Base-by-base conservation (phyloP, 495 filamentous ascomycete species). In the Ascobolus immersus region DNA sequence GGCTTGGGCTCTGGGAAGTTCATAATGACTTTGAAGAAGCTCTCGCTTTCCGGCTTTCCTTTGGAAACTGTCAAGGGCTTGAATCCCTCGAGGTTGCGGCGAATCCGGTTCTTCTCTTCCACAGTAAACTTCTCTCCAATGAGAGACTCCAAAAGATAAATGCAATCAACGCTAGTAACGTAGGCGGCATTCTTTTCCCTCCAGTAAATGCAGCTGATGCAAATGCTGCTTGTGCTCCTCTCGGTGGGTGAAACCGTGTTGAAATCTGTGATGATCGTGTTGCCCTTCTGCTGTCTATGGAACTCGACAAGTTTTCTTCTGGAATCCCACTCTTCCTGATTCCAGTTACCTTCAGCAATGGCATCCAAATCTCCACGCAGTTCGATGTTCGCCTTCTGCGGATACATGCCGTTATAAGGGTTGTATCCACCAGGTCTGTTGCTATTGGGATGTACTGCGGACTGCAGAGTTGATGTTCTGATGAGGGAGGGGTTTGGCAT, bases 1-100 rank as follows among this genome's bases (percentile, higher is more conserved):
- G 86, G 89, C 57, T 93, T 93, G 2, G 89, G 89, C 17, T 68
- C 72, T 8, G 77, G 76, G 49, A 94, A 92, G n/a, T 67, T 73
- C 89, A 96, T 94, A 54, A 96, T 93, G 39, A 93, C 58, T 55
- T 91, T 91, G 68, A 94, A 94, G 56, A 94, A 93, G 27, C 80
- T 76, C 50, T 92, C 82, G 45, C 74, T 89, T 28, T 94, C 84
- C 2, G 65, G 45, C 54, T 91, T 91, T 34, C 69, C 67, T 49
- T 96, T 96, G 22, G 79, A 90, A 10, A 94, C 77, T 0, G 86
- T 96, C 36, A 74, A 48, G 5, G 89, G 82, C 10, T 71, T 65
- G 57, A 86, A 92, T 0, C 78, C 79, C 47, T 96, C 89, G 32
- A 96, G 58, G 46, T 96, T 96, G 28, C 86, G 65, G 8, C 86